Conservation (phyloP, 2,329 filamentous ascomycete species). For the Ophiostoma ips region DNA sequence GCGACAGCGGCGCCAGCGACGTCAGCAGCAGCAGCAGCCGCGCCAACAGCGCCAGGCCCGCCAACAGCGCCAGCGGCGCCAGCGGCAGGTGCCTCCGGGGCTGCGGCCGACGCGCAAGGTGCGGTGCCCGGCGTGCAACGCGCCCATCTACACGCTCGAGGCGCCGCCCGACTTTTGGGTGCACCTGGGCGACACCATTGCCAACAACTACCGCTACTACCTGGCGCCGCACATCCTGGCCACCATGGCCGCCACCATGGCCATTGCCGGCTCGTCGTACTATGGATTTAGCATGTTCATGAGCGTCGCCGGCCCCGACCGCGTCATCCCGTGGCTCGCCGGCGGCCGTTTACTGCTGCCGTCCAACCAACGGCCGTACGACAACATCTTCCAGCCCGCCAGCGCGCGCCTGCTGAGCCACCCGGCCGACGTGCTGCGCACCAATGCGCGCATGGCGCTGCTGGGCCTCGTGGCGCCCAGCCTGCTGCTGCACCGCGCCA, state of each 20-base stretch:
- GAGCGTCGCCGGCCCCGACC: constrained; percentile 37
- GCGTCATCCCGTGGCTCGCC: constrained; percentile 28
- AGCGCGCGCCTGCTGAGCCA: constrained; percentile 2
- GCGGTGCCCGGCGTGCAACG: constrained; percentile 80
- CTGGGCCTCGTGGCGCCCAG: constrained; percentile 33
- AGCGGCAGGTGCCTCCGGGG: background rate
- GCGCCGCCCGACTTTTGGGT: constrained; percentile 57
- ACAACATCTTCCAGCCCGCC: too few relatives aligned
- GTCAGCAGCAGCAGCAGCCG: too few relatives aligned
- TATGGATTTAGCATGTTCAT: constrained; percentile 39
- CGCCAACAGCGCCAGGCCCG: constrained; percentile 22
- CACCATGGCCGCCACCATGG: constrained; percentile 39
- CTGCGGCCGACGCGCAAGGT: constrained; percentile 32
- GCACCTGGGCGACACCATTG: constrained; percentile 45
- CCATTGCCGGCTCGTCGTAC: constrained; percentile 36
- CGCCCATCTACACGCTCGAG: constrained; percentile 60
- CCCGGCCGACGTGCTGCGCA: constrained; percentile 9
- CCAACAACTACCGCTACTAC: constrained; percentile 36
- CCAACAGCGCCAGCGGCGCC: too few relatives aligned
- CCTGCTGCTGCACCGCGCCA: constrained; percentile 29
- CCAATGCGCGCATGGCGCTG: constrained; percentile 16
- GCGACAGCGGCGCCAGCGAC: too few relatives aligned
- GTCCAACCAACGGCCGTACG: too few relatives aligned
- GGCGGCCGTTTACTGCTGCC: background rate
- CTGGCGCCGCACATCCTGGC: constrained; percentile 50